A percentile compares a stretch with the other conserved stretches of the same genome.
Conservation (phyloP, 2,329 filamentous ascomycete species). For the Stagonosporopsis vannaccii region DNA sequence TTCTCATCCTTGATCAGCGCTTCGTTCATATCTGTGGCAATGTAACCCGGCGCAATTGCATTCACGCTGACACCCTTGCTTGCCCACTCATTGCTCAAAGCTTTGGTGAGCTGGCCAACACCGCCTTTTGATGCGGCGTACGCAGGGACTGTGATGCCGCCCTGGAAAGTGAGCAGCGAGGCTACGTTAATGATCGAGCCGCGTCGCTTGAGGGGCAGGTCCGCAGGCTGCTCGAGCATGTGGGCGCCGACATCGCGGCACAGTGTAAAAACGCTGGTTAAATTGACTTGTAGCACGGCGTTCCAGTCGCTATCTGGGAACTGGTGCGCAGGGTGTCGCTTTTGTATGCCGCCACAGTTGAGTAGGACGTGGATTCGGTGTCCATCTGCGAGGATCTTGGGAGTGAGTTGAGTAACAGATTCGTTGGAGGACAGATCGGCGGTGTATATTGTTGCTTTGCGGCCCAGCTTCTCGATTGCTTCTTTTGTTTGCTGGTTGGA, state of each 20-base stretch:
- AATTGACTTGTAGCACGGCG: slow-evolving; percentile 85
- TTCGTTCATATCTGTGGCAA: slow-evolving; percentile 93
- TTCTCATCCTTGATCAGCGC: slow-evolving; percentile 77
- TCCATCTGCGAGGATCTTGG: slow-evolving; percentile 67
- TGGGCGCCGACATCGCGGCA: slow-evolving; percentile 79
- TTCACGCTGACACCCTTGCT: slow-evolving; percentile 83
- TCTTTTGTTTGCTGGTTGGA: slow-evolving; percentile 65
- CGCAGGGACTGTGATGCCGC: slow-evolving; percentile 85
- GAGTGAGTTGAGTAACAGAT: slow-evolving; percentile 68
- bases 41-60: slow-evolving; percentile 87
- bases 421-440: slow-evolving; percentile 70
- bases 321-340: slow-evolving; percentile 74
- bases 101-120: slow-evolving; percentile 84
- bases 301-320: slow-evolving; percentile 83
- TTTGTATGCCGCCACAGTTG: slow-evolving; percentile 88
- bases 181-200: slow-evolving; percentile 86
- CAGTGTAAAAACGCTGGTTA: slow-evolving; percentile 80
- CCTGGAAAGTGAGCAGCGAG: slow-evolving; percentile 82
- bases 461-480: slow-evolving; percentile 69
- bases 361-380: slow-evolving; percentile 77
- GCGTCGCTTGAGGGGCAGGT: slow-evolving; percentile 60
- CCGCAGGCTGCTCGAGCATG: slow-evolving; percentile 68
- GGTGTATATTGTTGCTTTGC: slow-evolving; percentile 71
- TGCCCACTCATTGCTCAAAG: slow-evolving; percentile 86
- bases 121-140: slow-evolving; percentile 89